Conservation (phyloP, 805 yeast genomes). For the Kuraishia floccosa region DNA sequence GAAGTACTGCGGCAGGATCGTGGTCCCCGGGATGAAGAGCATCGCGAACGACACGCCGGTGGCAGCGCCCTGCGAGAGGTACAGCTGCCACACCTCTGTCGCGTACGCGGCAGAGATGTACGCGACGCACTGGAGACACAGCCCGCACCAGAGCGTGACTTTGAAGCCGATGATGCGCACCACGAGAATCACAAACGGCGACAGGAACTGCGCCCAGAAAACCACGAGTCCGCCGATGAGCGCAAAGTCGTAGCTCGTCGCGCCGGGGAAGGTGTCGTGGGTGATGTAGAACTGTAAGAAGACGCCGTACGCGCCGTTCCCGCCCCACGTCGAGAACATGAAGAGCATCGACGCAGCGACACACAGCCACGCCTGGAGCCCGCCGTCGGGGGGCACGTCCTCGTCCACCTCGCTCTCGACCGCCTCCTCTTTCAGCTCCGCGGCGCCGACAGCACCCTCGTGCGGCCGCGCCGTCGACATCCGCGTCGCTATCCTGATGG, state of each 20-base stretch:
- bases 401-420: too few species aligned
- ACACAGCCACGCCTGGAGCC: too few species aligned
- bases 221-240: conserved; percentile 47
- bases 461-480: too few species aligned
- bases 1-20: conserved; percentile 39
- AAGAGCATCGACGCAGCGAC: too few species aligned
- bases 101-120: conserved; percentile 35
- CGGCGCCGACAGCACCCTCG: too few species aligned
- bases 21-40: conserved; percentile 29
- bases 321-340: conserved; percentile 43
- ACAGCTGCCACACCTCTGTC: conserved; percentile 35
- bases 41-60: conserved; percentile 37
- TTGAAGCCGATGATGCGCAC: conserved; percentile 40
- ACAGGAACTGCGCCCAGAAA: conserved; percentile 43
- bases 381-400: too few species aligned
- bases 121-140: conserved; percentile 27
- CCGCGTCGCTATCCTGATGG: too few species aligned
- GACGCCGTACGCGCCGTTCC: conserved; percentile 48
- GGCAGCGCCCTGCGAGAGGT: conserved; percentile 38
- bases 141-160: conserved; percentile 29
- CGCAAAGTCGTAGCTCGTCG: conserved; percentile 44
- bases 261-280: conserved; percentile 35
- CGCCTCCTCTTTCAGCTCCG: too few species aligned
- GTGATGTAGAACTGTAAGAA: conserved; percentile 42
- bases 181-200: conserved; percentile 42